Evolutionary conservation across 768 basidiomycete species (phyloP), one percentile per base, ranked within the genome.

Genomic region (Collybia sp.): DNA sequence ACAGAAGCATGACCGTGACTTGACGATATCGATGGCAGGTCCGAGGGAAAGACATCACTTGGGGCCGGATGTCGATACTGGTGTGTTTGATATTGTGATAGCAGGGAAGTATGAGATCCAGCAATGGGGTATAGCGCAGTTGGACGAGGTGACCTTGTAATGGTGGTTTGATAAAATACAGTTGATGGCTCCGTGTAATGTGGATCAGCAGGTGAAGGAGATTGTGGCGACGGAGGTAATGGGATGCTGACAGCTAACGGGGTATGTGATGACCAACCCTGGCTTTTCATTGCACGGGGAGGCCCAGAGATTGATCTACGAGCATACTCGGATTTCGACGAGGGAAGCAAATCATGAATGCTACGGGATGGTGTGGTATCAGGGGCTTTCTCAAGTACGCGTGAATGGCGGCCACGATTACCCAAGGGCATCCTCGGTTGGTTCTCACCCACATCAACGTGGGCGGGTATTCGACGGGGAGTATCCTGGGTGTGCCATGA

Each of bases 101-200:
- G 56, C 45, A 71, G 65, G 44, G 72, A 64, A 39, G 69, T 62
- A 54, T 66, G 70, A 5, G 67, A 62, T 65, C 66, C 68, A 46
- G 68, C 55, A 48, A 53, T 60, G 42, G 75, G 73, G 70, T 78
- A 75, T 75, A 73, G 50, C 36, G 67, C 56, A 51, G 67, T 67
- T 31, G 73, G 66, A 51, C 71, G 70, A 42, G 76, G 72, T 1
- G 75, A 73, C 51, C 72, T 64, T 45, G 75, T 69, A 46, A 55
- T 67, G 45, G 73, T 70, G 20, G 82, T 83, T 67, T 85, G 78
- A 60, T 83, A 85, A 67, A 70, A 84, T 76, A 85, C 79, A 76
- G 77, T 82, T 52, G 75, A 67, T 54, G 73, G 56, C 58, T 76
- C 75, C 47, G 68, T 55, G 58, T 58, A 64, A 52, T 59, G 61